phyloP scores from a whole-genome alignment of 768 basidiomycete species.

The Podaxis sp. region DNA sequence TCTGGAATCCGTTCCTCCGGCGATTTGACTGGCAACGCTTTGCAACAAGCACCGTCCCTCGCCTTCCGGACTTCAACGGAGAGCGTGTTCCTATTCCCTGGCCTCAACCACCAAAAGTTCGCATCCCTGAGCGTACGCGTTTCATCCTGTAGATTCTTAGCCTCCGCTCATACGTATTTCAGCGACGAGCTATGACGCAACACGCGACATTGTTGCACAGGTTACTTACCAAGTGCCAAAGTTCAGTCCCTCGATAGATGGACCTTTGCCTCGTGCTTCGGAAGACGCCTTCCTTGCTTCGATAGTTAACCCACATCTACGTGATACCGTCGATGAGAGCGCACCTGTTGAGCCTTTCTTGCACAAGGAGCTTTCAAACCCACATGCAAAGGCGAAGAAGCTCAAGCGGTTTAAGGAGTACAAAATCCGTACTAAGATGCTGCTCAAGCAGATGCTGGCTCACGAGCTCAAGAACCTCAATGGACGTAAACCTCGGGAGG shows the following conservation, averaged over 20 bases:
- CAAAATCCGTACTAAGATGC: constrained; percentile 41
- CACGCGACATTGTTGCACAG: constrained; percentile 54
- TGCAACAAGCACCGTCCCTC: constrained; percentile 63
- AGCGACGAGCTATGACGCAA: constrained; percentile 69
- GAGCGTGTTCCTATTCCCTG: constrained; percentile 60
- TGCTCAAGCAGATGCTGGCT: constrained; percentile 52
- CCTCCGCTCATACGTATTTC: constrained; percentile 7
- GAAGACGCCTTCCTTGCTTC: constrained; percentile 58
- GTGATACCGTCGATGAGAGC: constrained; percentile 43
- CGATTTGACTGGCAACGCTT: constrained; percentile 74
- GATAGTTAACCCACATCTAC: constrained; percentile 54
- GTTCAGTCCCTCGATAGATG: constrained; percentile 37
- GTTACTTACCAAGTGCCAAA: constrained; percentile 71
- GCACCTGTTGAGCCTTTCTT: constrained; percentile 68
- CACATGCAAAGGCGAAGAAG: constrained; percentile 81
- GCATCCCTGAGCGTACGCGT: constrained; percentile 43
- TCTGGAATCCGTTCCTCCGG: constrained; percentile 53
- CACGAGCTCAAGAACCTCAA: constrained; percentile 55
- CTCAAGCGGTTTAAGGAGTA: constrained; percentile 70
- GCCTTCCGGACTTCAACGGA: constrained; percentile 41
- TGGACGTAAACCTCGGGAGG: constrained; percentile 60
- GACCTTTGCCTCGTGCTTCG: constrained; percentile 36
- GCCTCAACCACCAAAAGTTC: constrained; percentile 52
- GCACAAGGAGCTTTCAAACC: constrained; percentile 71
- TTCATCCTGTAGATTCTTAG: background rate